phyloP scores from a whole-genome alignment of 352 stramenopile species.

The Globisporangium ultimum region DNA sequence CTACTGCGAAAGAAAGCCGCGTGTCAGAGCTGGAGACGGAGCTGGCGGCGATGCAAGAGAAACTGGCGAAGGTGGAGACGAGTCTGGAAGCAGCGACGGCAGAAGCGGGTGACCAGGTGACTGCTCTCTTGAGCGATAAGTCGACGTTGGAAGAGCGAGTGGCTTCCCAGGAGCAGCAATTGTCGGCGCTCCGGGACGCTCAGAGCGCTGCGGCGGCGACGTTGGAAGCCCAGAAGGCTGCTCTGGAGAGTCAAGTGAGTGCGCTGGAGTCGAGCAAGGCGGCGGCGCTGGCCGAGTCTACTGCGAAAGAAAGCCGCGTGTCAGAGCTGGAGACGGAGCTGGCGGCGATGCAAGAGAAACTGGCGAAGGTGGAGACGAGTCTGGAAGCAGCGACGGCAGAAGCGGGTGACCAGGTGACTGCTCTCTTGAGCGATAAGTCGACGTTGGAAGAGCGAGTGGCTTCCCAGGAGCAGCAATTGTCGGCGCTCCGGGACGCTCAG shows the following conservation, averaged over 20 bases:
- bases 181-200: slow-evolving; percentile 7
- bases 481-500: slow-evolving; percentile 12
- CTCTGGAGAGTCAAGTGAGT: slow-evolving; percentile 21
- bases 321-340: slow-evolving; percentile 14
- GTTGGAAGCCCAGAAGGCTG: slow-evolving; percentile 21
- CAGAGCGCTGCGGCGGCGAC: slow-evolving; percentile 13
- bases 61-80: slow-evolving; percentile 11
- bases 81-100: slow-evolving; percentile 18
- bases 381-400: slow-evolving; percentile 18
- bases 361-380: slow-evolving; percentile 10
- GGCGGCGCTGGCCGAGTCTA: no score
- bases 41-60: slow-evolving; percentile 6
- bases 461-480: slow-evolving; percentile 3
- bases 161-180: slow-evolving; percentile 10
- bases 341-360: slow-evolving; percentile 6
- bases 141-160: slow-evolving; percentile 14
- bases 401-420: slow-evolving; percentile 16
- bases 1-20: background rate
- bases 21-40: slow-evolving; percentile 15
- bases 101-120: slow-evolving; percentile 17
- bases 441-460: slow-evolving; percentile 13
- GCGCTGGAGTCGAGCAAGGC: slow-evolving; percentile 16
- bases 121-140: slow-evolving; percentile 18
- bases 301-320: slow-evolving; percentile 4
- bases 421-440: slow-evolving; percentile 3